Conservation (phyloP, 495 filamentous ascomycete genomes). For the Entonaema liquescens region DNA sequence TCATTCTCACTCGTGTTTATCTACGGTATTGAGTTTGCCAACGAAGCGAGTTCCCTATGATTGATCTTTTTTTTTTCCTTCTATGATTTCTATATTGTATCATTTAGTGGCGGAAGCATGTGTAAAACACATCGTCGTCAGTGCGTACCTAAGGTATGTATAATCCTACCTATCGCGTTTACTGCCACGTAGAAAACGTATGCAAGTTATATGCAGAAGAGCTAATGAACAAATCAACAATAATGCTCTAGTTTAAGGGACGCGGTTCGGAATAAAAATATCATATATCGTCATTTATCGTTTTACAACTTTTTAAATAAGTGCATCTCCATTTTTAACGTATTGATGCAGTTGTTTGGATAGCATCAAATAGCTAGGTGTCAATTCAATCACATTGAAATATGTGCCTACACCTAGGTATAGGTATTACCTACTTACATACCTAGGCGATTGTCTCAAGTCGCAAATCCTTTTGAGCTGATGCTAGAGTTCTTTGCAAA, state of each 20-base stretch:
- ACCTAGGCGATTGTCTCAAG: background rate
- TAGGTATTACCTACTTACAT: too few relatives aligned
- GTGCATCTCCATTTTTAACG: background rate
- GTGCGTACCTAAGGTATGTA: background rate
- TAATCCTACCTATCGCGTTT: conserved; percentile 2
- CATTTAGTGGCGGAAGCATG: background rate
- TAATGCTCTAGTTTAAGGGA: background rate
- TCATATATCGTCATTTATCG: background rate
- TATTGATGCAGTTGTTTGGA: too few relatives aligned
- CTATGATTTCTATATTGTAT: background rate
- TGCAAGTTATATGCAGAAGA: conserved; percentile 4
- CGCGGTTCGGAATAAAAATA: background rate
- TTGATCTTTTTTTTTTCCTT: too few relatives aligned
- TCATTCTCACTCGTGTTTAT: background rate
- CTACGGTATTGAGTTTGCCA: background rate
- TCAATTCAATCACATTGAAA: too few relatives aligned
- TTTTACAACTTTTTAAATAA: background rate
- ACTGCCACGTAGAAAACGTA: background rate
- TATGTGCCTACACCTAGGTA: background rate
- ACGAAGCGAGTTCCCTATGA: background rate
- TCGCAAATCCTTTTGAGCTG: conserved; percentile 1
- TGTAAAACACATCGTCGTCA: background rate
- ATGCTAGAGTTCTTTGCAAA: background rate
- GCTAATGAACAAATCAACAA: background rate
- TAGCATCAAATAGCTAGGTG: too few relatives aligned